Evolutionary conservation across 2,329 filamentous ascomycete genomes (phyloP).

Genomic region (Polychaeton citri): DNA sequence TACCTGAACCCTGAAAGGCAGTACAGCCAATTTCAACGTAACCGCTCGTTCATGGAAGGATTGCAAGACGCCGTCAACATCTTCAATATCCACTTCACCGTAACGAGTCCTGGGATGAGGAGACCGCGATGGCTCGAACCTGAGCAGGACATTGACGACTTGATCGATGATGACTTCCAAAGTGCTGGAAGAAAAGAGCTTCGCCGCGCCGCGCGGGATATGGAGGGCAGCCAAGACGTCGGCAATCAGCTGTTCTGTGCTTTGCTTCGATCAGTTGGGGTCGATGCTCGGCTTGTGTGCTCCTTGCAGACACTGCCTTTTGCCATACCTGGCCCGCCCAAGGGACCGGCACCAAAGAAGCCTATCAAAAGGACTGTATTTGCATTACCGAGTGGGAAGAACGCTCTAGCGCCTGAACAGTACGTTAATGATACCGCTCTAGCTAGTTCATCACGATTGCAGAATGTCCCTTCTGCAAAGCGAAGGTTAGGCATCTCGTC

Average conservation of each 20-base stretch:
- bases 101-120: conserved; percentile 58
- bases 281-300: conserved; percentile 73
- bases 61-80: conserved; percentile 54
- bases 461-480: conserved; percentile 16
- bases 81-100: conserved; percentile 56
- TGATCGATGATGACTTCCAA: conserved; percentile 5
- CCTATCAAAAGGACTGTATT: conserved; percentile 22
- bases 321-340: conserved; percentile 33
- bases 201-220: conserved; percentile 48
- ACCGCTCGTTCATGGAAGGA: conserved; percentile 65
- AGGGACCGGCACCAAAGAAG: conserved; percentile 29
- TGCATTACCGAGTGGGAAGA: conserved; percentile 14
- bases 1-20: conserved; percentile 56
- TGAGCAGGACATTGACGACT: conserved; percentile 6
- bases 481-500: conserved; percentile 20
- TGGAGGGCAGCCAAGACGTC: conserved; percentile 75
- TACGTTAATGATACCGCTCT: conserved; percentile 13
- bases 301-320: conserved; percentile 77
- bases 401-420: conserved; percentile 4
- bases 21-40: conserved; percentile 60
- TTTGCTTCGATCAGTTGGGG: conserved; percentile 65
- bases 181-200: conserved; percentile 59
- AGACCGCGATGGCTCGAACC: conserved; percentile 51
- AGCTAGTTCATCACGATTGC: conserved; percentile 7
- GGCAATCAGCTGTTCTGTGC: conserved; percentile 87